phyloP scores from a whole-genome alignment of 371 early-diverging fungal species.

The Lichtheimia ornata region DNA sequence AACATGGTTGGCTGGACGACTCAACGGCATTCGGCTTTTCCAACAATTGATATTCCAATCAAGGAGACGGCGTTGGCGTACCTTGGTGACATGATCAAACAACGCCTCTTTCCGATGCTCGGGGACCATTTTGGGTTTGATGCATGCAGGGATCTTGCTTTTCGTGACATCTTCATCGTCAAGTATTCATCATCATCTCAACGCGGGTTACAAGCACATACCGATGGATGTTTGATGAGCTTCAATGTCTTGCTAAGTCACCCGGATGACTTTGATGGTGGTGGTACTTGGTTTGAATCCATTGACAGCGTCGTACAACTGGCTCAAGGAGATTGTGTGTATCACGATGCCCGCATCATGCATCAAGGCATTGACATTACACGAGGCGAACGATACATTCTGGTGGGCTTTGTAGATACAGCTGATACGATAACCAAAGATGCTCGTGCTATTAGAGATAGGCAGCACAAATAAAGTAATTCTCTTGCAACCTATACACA shows the following conservation, averaged over 20 bases:
- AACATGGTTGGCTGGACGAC: constrained; percentile 36
- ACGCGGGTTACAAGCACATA: constrained; percentile 46
- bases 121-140: constrained; percentile 37
- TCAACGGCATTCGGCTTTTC: constrained; percentile 56
- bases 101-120: constrained; percentile 26
- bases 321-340: constrained; percentile 51
- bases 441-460: neutral
- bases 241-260: constrained; percentile 57
- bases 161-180: constrained; percentile 61
- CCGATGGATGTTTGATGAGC: constrained; percentile 64
- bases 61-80: constrained; percentile 5
- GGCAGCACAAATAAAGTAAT: neutral
- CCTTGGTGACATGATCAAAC: constrained; percentile 21
- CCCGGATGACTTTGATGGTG: constrained; percentile 58
- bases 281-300: constrained; percentile 55
- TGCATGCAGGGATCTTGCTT: constrained; percentile 36
- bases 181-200: constrained; percentile 51
- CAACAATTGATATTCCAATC: constrained; percentile 58
- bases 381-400: constrained; percentile 43
- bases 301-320: constrained; percentile 30
- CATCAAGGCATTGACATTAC: constrained; percentile 55
- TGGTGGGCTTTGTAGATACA: constrained; percentile 65
- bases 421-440: constrained; percentile 42
- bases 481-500: neutral
- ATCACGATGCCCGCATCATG: constrained; percentile 51